phyloP scores from a whole-genome alignment of 345 rosid species.

The Physaria fendleri region DNA sequence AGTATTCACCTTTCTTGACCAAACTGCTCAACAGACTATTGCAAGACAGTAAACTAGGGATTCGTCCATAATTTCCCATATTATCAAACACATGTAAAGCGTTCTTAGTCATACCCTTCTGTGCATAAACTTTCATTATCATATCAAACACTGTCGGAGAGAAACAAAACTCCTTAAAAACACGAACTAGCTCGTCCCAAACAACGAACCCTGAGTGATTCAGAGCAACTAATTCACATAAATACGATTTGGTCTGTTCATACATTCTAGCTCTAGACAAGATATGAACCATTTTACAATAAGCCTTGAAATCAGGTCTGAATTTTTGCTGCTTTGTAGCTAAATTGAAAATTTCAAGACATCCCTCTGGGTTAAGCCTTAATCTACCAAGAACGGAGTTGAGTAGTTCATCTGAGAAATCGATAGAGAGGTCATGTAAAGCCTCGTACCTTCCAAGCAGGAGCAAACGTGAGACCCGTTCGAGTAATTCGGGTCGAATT shows the following conservation, averaged over 20 bases:
- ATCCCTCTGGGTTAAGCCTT: slow-evolving; percentile 55
- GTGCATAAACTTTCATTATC: slow-evolving; percentile 61
- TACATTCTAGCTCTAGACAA: slow-evolving; percentile 71
- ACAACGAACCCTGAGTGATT: slow-evolving; percentile 35
- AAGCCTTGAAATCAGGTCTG: slow-evolving; percentile 54
- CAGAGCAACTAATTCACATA: slow-evolving; percentile 43
- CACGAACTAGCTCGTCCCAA: slow-evolving; percentile 57
- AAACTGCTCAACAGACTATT: slow-evolving; percentile 62
- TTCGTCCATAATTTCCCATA: slow-evolving; percentile 49
- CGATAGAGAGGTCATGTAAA: slow-evolving; percentile 44
- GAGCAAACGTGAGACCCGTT: slow-evolving; percentile 67
- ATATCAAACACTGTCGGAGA: slow-evolving; percentile 79
- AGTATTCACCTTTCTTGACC: slow-evolving; percentile 49
- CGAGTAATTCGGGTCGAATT: slow-evolving; percentile 46
- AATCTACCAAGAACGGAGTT: slow-evolving; percentile 52
- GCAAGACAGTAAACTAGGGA: slow-evolving; percentile 68
- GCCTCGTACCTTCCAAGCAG: slow-evolving; percentile 56
- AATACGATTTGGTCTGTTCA: slow-evolving; percentile 46
- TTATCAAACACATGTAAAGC: slow-evolving; percentile 89
- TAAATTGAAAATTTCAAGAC: slow-evolving; percentile 53
- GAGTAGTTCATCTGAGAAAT: slow-evolving; percentile 64
- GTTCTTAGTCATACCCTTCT: slow-evolving; percentile 50
- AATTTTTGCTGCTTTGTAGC: slow-evolving; percentile 55
- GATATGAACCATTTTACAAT: slow-evolving; percentile 69
- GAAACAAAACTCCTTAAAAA: slow-evolving; percentile 45